phyloP scores from a whole-genome alignment of 2,329 filamentous ascomycete species.

The Magnaporthiopsis rhizophila region DNA sequence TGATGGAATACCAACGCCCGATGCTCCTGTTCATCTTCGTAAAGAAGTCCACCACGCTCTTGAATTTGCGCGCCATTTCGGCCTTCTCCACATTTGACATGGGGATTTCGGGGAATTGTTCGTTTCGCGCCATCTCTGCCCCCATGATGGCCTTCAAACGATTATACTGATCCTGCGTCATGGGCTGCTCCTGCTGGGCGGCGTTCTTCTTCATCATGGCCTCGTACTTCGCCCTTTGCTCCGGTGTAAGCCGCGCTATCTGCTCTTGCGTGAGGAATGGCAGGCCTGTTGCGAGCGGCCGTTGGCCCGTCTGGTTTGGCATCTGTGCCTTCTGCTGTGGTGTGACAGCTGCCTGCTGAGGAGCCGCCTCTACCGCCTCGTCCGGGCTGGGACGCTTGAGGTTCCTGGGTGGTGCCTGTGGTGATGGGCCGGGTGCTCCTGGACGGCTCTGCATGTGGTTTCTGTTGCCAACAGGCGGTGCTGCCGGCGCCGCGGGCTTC shows the following conservation, averaged over 20 bases:
- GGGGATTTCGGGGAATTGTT: conserved; percentile 36
- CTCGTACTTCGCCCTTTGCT: conserved; percentile 38
- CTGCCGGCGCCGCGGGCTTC: conserved; percentile 13
- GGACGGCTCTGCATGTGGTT: conserved; percentile 24
- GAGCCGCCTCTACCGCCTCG: conserved; percentile 28
- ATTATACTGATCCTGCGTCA: neutral
- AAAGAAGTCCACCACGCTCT: conserved; percentile 32
- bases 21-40: conserved; percentile 35
- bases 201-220: conserved; percentile 19
- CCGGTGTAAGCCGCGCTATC: conserved; percentile 32
- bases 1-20: conserved; percentile 38
- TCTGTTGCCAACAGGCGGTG: conserved; percentile 17
- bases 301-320: neutral
- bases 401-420: conserved; percentile 29
- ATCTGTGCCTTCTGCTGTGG: conserved; percentile 19
- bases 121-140: conserved; percentile 22
- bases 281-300: conserved; percentile 10
- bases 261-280: conserved; percentile 27
- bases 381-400: conserved; percentile 44
- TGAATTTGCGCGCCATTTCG: conserved; percentile 36
- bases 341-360: conserved; percentile 20
- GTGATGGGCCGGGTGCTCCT: conserved; percentile 28
- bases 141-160: neutral
- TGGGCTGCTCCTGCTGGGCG: conserved; percentile 3
- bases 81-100: conserved; percentile 37